Percentiles rank a stretch among this genome's conserved stretches.
Evolutionary conservation across 129 eudicot species (phyloP).

Genomic region (Chrysanthemum seticuspe): DNA sequence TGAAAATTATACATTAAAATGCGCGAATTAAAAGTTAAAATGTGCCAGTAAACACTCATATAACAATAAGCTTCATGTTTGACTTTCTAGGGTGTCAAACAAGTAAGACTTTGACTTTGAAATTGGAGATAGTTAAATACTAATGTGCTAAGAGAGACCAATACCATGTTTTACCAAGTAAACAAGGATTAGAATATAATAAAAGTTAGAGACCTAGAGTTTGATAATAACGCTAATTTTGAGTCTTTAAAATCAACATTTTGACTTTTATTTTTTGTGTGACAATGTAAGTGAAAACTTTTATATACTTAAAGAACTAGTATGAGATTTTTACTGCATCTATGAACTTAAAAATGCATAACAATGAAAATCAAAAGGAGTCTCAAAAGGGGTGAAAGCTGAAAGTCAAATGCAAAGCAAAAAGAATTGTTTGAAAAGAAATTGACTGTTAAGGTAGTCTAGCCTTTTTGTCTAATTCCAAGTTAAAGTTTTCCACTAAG

Average conservation of each 20-base stretch:
- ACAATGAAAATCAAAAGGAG: slow-evolving; percentile 20
- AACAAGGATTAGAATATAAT: not conserved
- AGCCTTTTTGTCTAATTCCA: slow-evolving; percentile 33
- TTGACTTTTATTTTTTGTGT: not conserved
- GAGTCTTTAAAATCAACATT: not conserved
- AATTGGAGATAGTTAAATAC: not conserved
- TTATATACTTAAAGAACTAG: slow-evolving; percentile 5
- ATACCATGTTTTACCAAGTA: not conserved
- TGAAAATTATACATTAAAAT: too few relatives aligned
- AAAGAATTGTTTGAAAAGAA: slow-evolving; percentile 30
- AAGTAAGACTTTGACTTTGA: not conserved
- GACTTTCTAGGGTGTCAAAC: slow-evolving; percentile 12
- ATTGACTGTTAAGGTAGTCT: slow-evolving; percentile 31
- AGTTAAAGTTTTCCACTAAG: slow-evolving; percentile 34
- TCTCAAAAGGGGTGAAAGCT: slow-evolving; percentile 85
- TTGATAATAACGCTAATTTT: not conserved
- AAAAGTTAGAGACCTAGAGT: not conserved
- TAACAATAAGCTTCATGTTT: slow-evolving; percentile 5
- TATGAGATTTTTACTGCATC: slow-evolving; percentile 4
- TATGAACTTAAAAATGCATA: slow-evolving; percentile 18
- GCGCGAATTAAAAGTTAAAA: too few relatives aligned
- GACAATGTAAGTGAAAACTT: slow-evolving; percentile 3
- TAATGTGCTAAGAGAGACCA: too few relatives aligned
- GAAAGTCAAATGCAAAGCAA: slow-evolving; percentile 42
- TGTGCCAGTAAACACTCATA: too few relatives aligned